These are phyloP conservation scores for Nemania abortiva DNA, from an alignment of 2,329 filamentous ascomycete genomes.

Conservation along the genomic window DNA sequence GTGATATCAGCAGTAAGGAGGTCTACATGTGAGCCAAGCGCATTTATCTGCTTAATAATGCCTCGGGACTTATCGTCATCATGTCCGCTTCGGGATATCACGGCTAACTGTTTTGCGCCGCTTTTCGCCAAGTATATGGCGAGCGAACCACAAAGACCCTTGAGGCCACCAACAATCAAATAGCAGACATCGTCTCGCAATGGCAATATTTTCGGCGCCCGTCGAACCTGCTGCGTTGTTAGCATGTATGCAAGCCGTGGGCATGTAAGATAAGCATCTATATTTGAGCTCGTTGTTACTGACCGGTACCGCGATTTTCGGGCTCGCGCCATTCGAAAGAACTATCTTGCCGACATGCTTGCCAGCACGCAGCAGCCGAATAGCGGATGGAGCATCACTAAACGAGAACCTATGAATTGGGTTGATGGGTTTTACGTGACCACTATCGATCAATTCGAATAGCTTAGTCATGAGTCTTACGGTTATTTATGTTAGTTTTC, in stretches of 20 bases:
- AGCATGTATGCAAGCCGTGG: not conserved
- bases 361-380: conserved; percentile 51
- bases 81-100: conserved; percentile 50
- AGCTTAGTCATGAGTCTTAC: conserved; percentile 31
- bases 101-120: conserved; percentile 52
- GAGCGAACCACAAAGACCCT: conserved; percentile 54
- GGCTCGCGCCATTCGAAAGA: conserved; percentile 43
- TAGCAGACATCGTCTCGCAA: conserved; percentile 42
- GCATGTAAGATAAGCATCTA: not conserved
- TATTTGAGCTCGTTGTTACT: conserved; percentile 34
- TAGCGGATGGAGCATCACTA: conserved; percentile 47
- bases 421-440: conserved; percentile 48
- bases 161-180: no score
- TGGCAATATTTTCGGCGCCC: conserved; percentile 34
- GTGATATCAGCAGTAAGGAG: conserved; percentile 41
- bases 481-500: not conserved
- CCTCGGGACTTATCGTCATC: conserved; percentile 47
- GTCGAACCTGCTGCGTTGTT: conserved; percentile 33
- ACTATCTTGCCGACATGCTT: conserved; percentile 58
- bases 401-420: conserved; percentile 50
- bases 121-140: conserved; percentile 51
- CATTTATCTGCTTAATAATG: conserved; percentile 40
- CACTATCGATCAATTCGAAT: conserved; percentile 36
- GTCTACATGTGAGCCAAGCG: conserved; percentile 40
- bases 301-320: conserved; percentile 28